These are phyloP conservation scores for Castanopsis chinensis DNA, from an alignment of 306 rosid species.

Conservation along the genomic window DNA sequence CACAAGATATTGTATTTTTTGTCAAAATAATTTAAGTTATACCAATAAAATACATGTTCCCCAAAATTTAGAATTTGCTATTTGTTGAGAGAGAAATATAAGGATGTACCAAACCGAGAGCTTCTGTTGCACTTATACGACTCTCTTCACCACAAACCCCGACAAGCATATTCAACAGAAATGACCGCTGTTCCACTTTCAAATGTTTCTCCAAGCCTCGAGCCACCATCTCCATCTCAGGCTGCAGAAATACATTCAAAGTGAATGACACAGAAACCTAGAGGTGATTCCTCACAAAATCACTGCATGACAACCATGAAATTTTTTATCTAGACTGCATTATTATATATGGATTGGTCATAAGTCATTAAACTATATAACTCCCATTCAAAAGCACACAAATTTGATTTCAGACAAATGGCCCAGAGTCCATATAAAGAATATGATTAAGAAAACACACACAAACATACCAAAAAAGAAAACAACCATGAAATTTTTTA, in stretches of 20 bases:
- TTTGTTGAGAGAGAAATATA: neutral
- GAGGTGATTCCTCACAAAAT: neutral
- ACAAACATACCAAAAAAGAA: neutral
- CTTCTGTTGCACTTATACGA: slow-evolving; percentile 68
- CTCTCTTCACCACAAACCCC: slow-evolving; percentile 62
- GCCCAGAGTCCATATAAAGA: neutral
- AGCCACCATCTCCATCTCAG: slow-evolving; percentile 97
- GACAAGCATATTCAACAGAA: slow-evolving; percentile 61
- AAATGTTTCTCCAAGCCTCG: slow-evolving; percentile 77
- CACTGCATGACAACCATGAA: neutral
- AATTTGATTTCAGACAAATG: neutral
- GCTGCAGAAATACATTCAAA: slow-evolving; percentile 41
- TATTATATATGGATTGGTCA: neutral
- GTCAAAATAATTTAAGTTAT: neutral
- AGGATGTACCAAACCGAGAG: slow-evolving; percentile 72
- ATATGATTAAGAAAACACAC: neutral
- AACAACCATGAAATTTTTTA: neutral
- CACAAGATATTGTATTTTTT: neutral
- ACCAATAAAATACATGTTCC: neutral
- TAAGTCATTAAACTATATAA: neutral
- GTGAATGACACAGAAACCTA: neutral
- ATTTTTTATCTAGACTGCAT: neutral
- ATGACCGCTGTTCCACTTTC: slow-evolving; percentile 68
- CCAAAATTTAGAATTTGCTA: neutral
- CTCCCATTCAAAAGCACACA: too few relatives aligned